Conservation (phyloP, 2,329 filamentous ascomycete genomes). For the Scedosporium aurantiacum region DNA sequence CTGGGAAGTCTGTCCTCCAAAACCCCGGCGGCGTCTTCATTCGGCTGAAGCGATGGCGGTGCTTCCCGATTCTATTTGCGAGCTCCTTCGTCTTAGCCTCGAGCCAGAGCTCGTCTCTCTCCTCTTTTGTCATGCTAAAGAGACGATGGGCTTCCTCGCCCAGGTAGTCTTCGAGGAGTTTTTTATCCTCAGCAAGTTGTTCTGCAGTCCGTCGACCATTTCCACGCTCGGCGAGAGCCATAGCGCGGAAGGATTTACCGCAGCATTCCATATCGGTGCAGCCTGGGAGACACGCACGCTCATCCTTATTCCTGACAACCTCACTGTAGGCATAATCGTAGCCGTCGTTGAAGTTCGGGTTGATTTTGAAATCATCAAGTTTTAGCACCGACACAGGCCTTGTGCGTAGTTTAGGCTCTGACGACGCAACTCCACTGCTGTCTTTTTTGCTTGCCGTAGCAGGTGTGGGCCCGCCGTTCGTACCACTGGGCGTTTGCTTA, state of each 20-base stretch:
- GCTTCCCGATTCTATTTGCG: constrained; percentile 65
- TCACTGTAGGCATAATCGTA: constrained; percentile 63
- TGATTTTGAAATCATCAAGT: constrained; percentile 71
- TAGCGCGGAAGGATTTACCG: constrained; percentile 56
- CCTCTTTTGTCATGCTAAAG: constrained; percentile 43
- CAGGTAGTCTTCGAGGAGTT: constrained; percentile 44
- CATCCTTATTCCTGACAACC: constrained; percentile 58
- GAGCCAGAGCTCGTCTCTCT: constrained; percentile 57
- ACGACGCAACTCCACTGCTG: not conserved
- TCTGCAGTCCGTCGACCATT: constrained; percentile 23
- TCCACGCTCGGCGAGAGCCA: constrained; percentile 44
- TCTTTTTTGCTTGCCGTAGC: not conserved
- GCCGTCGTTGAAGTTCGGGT: constrained; percentile 60
- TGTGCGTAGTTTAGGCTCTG: constrained; percentile 34
- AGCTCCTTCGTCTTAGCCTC: constrained; percentile 64
- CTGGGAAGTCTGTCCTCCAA: constrained; percentile 84
- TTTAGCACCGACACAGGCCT: constrained; percentile 46
- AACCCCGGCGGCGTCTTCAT: constrained; percentile 71
- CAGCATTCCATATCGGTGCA: constrained; percentile 71
- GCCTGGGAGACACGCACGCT: constrained; percentile 59
- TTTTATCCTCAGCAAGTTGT: constrained; percentile 31
- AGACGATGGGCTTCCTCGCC: constrained; percentile 49
- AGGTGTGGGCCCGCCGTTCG: not conserved
- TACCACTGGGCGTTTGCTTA: not conserved
- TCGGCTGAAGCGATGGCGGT: constrained; percentile 63